These are phyloP conservation scores for Ophiostoma piceae DNA, from an alignment of 2,329 filamentous ascomycete genomes.

Conservation along the genomic window DNA sequence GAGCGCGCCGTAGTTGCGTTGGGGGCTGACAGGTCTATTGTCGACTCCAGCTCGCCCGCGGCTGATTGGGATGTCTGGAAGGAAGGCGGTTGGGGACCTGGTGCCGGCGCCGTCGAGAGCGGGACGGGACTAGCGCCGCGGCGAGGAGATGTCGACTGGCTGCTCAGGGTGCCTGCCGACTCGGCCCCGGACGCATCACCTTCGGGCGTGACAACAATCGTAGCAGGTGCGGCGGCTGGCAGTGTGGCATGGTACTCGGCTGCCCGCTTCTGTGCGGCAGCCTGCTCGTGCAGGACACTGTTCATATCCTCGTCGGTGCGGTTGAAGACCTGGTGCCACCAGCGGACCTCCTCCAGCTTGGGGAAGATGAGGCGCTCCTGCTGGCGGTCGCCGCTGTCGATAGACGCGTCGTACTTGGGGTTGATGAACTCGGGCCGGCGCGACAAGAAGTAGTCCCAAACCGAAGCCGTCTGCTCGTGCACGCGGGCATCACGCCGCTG, in stretches of 20 bases:
- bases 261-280: slow-evolving; percentile 43
- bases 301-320: slow-evolving; percentile 93
- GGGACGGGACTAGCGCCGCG: slow-evolving; percentile 34
- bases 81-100: slow-evolving; percentile 28
- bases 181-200: slow-evolving; percentile 35
- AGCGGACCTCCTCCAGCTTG: slow-evolving; percentile 68
- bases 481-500: slow-evolving; percentile 68
- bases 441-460: slow-evolving; percentile 93
- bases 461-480: slow-evolving; percentile 69
- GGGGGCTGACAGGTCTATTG: neutral
- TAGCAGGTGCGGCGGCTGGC: slow-evolving; percentile 15
- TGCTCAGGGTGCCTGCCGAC: slow-evolving; percentile 18
- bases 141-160: slow-evolving; percentile 30
- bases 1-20: slow-evolving; percentile 23
- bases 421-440: slow-evolving; percentile 78
- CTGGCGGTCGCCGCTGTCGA: slow-evolving; percentile 74
- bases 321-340: slow-evolving; percentile 89
- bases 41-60: slow-evolving; percentile 22
- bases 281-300: slow-evolving; percentile 47
- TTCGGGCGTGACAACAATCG: slow-evolving; percentile 37
- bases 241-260: slow-evolving; percentile 32
- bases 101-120: slow-evolving; percentile 31
- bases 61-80: slow-evolving; percentile 30
- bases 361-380: slow-evolving; percentile 83
- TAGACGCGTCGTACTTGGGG: slow-evolving; percentile 64